Evolutionary conservation across 495 filamentous ascomycete species (phyloP).

Genomic region (Endocarpon pusillum): DNA sequence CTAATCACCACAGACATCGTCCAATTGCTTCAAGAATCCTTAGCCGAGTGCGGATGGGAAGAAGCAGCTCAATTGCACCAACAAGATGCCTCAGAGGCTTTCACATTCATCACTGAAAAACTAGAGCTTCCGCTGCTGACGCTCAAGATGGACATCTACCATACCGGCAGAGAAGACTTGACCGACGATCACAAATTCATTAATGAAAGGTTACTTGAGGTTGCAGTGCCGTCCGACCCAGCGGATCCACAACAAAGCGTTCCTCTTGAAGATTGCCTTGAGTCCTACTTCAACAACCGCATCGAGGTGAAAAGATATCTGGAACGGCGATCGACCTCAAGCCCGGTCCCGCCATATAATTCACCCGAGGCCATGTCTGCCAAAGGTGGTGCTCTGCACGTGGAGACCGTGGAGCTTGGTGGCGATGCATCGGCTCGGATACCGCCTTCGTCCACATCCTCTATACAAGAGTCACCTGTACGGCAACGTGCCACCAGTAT

Average conservation of each 20-base stretch:
- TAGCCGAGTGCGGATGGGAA: constrained; percentile 82
- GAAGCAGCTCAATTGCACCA: constrained; percentile 61
- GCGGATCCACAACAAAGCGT: constrained; percentile 43
- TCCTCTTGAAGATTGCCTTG: constrained; percentile 76
- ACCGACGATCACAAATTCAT: constrained; percentile 86
- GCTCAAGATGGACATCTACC: constrained; percentile 86
- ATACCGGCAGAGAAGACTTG: constrained; percentile 66
- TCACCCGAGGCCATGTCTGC: constrained; percentile 24
- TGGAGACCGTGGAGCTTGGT: constrained; percentile 42
- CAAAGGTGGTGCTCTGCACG: constrained; percentile 33
- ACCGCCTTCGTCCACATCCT: constrained; percentile 16
- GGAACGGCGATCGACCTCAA: constrained; percentile 40
- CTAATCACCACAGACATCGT: constrained; percentile 77
- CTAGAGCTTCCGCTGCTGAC: constrained; percentile 78
- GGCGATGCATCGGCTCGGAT: constrained; percentile 25
- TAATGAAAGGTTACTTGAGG: constrained; percentile 79
- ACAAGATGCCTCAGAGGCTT: constrained; percentile 91
- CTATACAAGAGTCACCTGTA: constrained; percentile 17
- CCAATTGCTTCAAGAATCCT: constrained; percentile 58
- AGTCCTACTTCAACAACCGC: constrained; percentile 84
- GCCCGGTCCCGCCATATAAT: constrained; percentile 33
- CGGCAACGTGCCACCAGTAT: constrained; percentile 40
- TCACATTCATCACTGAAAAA: constrained; percentile 81
- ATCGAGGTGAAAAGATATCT: constrained; percentile 80
- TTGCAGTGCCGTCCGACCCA: constrained; percentile 46